Percentiles rank a stretch among this genome's conserved stretches.
phyloP scores from a whole-genome alignment of 257 asterid species.

The Solanum paucissectum region DNA sequence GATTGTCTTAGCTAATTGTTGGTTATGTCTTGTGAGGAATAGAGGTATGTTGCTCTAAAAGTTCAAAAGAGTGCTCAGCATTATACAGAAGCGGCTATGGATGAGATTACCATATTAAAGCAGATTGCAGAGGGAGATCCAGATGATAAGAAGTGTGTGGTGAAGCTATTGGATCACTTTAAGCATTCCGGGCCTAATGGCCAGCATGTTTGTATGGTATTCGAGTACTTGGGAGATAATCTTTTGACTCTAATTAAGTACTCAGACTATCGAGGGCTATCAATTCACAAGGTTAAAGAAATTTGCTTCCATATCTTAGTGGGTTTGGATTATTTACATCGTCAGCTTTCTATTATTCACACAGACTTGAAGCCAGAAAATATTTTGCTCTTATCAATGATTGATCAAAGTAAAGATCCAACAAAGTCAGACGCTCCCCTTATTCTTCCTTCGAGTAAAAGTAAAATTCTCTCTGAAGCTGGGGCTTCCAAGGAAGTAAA shows the following conservation, averaged over 20 bases:
- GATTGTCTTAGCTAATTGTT: not conserved
- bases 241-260: conserved; percentile 83
- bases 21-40: not conserved
- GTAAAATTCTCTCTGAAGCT: conserved; percentile 35
- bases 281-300: conserved; percentile 79
- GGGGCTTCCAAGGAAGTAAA: conserved; percentile 47
- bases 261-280: conserved; percentile 70
- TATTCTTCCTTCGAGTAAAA: conserved; percentile 53
- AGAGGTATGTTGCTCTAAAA: conserved; percentile 72
- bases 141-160: conserved; percentile 82
- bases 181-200: conserved; percentile 98
- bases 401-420: conserved; percentile 80
- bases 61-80: conserved; percentile 95
- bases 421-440: conserved; percentile 51
- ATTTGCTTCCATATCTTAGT: conserved; percentile 73
- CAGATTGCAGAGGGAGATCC: conserved; percentile 91
- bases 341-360: conserved; percentile 88
- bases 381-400: conserved; percentile 60
- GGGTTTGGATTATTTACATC: conserved; percentile 89
- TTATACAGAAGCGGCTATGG: conserved; percentile 96
- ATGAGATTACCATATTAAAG: conserved; percentile 79
- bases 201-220: conserved; percentile 93
- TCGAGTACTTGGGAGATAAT: conserved; percentile 90
- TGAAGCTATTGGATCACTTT: conserved; percentile 87
- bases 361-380: conserved; percentile 98